phyloP scores from a whole-genome alignment of 2,329 filamentous ascomycete species.

The Trematosphaeria pertusa region DNA sequence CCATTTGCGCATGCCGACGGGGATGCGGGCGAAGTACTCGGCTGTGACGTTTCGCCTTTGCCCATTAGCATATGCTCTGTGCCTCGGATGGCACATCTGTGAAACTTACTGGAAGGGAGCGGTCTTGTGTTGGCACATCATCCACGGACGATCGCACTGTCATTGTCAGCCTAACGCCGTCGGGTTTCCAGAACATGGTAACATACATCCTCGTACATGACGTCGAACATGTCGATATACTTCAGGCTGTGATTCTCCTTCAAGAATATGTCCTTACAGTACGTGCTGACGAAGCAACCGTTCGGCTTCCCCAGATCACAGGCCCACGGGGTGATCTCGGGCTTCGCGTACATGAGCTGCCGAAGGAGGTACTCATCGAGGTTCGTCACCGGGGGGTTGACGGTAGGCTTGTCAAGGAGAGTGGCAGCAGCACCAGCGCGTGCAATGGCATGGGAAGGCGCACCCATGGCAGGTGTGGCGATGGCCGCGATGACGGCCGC shows the following conservation, averaged over 20 bases:
- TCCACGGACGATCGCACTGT: conserved; percentile 6
- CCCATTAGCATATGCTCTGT: too few species aligned
- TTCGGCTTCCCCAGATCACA: too few species aligned
- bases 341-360: too few species aligned
- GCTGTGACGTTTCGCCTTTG: background rate
- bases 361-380: background rate
- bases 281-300: too few species aligned
- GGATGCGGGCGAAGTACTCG: background rate
- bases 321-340: too few species aligned
- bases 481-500: too few species aligned
- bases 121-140: conserved; percentile 4
- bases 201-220: conserved; percentile 1
- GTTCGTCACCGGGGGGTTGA: background rate
- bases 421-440: background rate
- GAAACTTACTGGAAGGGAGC: background rate
- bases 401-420: background rate
- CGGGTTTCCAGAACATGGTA: background rate
- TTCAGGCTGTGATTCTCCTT: background rate
- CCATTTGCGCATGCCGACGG: conserved; percentile 1
- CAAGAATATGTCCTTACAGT: background rate
- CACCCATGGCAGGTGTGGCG: too few species aligned
- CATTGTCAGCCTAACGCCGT: background rate
- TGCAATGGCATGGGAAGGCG: too few species aligned
- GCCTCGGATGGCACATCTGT: too few species aligned
- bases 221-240: conserved; percentile 4